Base-by-base conservation (phyloP, 2,329 filamentous ascomycete species). In the Diaporthe citri region DNA sequence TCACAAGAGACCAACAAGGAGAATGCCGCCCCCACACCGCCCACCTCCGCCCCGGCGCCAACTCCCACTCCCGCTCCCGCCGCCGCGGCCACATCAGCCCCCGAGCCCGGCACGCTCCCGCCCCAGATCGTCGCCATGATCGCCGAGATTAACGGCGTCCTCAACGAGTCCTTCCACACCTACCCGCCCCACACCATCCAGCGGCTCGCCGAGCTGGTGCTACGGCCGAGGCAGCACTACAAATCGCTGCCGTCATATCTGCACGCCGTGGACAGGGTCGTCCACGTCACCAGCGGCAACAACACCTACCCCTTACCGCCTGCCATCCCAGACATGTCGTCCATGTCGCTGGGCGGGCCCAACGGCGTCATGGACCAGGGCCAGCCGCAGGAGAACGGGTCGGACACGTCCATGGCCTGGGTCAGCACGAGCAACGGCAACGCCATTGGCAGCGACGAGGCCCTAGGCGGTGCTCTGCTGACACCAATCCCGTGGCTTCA, bases 141-240 rank as follows among this genome's bases (percentile, higher is more conserved):
- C 62, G 82, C 84, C 75, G 90, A 90, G 74, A 92, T 95, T 77
- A 88, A 85, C 52, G 83, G 84, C 8, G 91, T 92, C 22, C 87
- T 98, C 52, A 87, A 84, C 67, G 87, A 87, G 3, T 90, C 89
- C 78, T 99, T 99, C 83, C 82, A 90, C 31, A 86, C 87, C 4
- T 90, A 94, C 79, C 96, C 97, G 1, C 97, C 97, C 0, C 95
- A 98, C 82, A 98, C 97, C 4, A 90, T 98, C 76, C 97, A 99
- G 85, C 93, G 97, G 52, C 90, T 99, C 31, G 92, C 95, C 31
- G 97, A 99, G 86, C 92, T 98, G 41, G 87, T 98, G 6, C 87
- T 97, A 48, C 85, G 88, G 36, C 97, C 97, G 1, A 93, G 88
- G 76, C 88, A 89, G 73, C 94, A 98, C 84, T 98, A 98, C 86